Conservation (phyloP, 108 stramenopile species). For the Nitzschia putrida region DNA sequence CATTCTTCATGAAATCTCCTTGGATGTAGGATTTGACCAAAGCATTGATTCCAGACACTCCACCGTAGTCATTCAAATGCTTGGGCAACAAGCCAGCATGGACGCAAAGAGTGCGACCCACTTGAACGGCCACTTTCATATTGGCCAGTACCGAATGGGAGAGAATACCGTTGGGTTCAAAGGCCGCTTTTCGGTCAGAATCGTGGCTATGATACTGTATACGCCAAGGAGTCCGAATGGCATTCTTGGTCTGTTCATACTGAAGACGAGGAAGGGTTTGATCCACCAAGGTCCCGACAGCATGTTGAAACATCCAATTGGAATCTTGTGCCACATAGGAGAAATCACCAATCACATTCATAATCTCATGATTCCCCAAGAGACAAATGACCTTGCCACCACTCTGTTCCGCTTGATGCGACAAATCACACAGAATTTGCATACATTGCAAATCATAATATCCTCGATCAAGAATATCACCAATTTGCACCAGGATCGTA, state of each 20-base stretch:
- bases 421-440: slow-evolving; percentile 50
- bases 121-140: slow-evolving; percentile 65
- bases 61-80: slow-evolving; percentile 57
- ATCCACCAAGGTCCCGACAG: slow-evolving; percentile 4
- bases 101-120: slow-evolving; percentile 76
- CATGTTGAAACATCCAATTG: slow-evolving; percentile 40
- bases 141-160: slow-evolving; percentile 53
- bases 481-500: slow-evolving; percentile 74
- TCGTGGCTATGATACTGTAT: slow-evolving; percentile 73
- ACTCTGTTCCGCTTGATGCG: slow-evolving; percentile 50
- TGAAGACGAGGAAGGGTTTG: slow-evolving; percentile 38
- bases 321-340: slow-evolving; percentile 58
- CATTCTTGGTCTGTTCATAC: slow-evolving; percentile 31
- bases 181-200: slow-evolving; percentile 68
- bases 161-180: slow-evolving; percentile 73
- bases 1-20: slow-evolving; percentile 3
- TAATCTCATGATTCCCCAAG: slow-evolving; percentile 77
- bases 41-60: slow-evolving; percentile 62
- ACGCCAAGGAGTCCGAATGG: slow-evolving; percentile 44
- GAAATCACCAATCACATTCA: slow-evolving; percentile 76
- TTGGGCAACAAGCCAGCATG: slow-evolving; percentile 71
- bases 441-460: slow-evolving; percentile 67
- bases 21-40: slow-evolving; percentile 30
- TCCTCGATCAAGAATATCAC: slow-evolving; percentile 79
- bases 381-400: slow-evolving; percentile 61